phyloP scores from a whole-genome alignment of 202 grass and related monocot genomes.

The Panicum virgatum region DNA sequence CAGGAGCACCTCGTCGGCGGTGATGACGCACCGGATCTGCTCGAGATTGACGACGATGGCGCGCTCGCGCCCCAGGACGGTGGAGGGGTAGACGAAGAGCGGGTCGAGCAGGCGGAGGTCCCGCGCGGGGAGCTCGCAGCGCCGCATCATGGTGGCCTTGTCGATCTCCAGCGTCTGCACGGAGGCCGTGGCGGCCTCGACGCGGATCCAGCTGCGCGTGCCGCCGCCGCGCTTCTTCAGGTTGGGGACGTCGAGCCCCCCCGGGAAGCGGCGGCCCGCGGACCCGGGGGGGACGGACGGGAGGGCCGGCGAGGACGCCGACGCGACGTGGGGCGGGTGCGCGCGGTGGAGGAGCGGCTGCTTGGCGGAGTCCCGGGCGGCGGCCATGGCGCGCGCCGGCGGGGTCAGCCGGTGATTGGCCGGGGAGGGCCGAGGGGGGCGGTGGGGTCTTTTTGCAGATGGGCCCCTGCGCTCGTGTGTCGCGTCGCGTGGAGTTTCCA shows the following conservation, averaged over 20 bases:
- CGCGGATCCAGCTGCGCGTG: slow-evolving; percentile 91
- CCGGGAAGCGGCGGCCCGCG: slow-evolving; percentile 48
- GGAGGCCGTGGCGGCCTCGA: slow-evolving; percentile 66
- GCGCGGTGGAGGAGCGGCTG: slow-evolving; percentile 71
- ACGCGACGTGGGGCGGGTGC: slow-evolving; percentile 35
- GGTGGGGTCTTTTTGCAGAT: slow-evolving; percentile 31
- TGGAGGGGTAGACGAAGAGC: slow-evolving; percentile 95
- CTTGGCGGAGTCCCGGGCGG: slow-evolving; percentile 41
- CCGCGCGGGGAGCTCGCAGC: slow-evolving; percentile 93
- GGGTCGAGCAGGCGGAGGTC: slow-evolving; percentile 99
- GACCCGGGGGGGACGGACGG: slow-evolving; percentile 5
- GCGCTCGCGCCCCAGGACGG: slow-evolving; percentile 86
- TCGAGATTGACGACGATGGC: slow-evolving; percentile 99
- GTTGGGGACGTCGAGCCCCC: slow-evolving; percentile 59
- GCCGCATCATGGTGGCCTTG: slow-evolving; percentile 96
- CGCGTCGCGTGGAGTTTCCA: not conserved
- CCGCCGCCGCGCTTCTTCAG: slow-evolving; percentile 82
- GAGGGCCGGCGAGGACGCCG: slow-evolving; percentile 44
- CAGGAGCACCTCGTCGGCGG: slow-evolving; percentile 94
- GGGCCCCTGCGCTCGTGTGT: slow-evolving; percentile 21
- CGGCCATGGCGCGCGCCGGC: slow-evolving; percentile 38
- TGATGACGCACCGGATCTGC: slow-evolving; percentile 98
- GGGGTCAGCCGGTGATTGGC: slow-evolving; percentile 18
- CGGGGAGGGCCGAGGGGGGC: slow-evolving; percentile 14
- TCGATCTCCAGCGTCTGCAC: slow-evolving; percentile 82